Conservation (phyloP, 1,284 basidiomycete species). For the Entoloma clypeatum region DNA sequence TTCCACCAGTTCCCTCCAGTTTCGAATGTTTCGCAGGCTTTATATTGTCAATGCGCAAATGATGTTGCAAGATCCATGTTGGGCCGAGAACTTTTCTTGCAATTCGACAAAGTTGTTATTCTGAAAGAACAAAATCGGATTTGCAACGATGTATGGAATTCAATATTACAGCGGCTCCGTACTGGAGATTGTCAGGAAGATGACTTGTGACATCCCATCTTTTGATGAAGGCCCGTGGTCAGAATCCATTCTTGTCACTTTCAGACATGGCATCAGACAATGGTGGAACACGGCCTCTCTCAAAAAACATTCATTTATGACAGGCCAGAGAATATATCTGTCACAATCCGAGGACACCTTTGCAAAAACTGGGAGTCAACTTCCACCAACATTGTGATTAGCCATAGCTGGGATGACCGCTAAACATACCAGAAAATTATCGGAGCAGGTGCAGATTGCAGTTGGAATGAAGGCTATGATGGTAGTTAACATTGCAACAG, state of each 20-base stretch:
- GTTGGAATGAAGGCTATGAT: conserved; percentile 25
- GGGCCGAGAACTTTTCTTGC: conserved; percentile 26
- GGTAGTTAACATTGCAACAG: conserved; percentile 21
- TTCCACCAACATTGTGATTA: conserved; percentile 1
- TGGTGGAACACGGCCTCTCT: conserved; percentile 31
- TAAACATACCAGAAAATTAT: conserved; percentile 16
- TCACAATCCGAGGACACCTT: conserved; percentile 23
- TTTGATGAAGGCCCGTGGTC: conserved; percentile 24
- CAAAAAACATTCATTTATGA: conserved; percentile 12
- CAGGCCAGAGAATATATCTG: conserved; percentile 16
- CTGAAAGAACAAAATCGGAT: conserved; percentile 27
- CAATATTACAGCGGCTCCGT: conserved; percentile 21
- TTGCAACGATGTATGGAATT: conserved; percentile 25
- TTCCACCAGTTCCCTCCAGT: conserved; percentile 40
- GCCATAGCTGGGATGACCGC: conserved; percentile 5
- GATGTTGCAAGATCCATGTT: conserved; percentile 11
- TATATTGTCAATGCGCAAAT: conserved; percentile 21
- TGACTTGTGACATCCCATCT: conserved; percentile 22
- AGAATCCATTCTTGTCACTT: conserved; percentile 31
- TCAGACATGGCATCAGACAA: conserved; percentile 29
- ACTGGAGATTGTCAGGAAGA: conserved; percentile 22
- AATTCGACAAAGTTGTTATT: conserved; percentile 31
- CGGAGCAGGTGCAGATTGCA: conserved; percentile 15
- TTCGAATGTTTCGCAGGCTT: conserved; percentile 10
- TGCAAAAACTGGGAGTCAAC: neutral